Evolutionary conservation across 148 eudicot genomes (phyloP).

Genomic region (Vaccinium corymbosum): DNA sequence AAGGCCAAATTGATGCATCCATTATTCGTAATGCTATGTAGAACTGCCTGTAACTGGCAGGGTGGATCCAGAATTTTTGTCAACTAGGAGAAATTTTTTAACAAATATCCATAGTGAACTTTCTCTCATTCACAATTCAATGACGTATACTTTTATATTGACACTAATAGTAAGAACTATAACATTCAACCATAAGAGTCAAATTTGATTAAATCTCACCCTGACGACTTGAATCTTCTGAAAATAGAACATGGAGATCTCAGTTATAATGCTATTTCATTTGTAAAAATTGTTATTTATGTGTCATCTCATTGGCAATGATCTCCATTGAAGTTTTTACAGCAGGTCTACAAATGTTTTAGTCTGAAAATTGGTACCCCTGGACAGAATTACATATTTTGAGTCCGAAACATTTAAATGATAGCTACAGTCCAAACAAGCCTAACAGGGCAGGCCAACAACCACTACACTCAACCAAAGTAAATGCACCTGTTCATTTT

Average conservation of each 20-base stretch:
- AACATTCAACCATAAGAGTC: not conserved
- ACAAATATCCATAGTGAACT: not conserved
- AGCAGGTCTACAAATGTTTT: too few relatives aligned
- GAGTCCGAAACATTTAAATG: not conserved
- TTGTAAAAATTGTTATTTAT: too few relatives aligned
- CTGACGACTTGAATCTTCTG: too few relatives aligned
- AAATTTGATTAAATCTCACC: too few relatives aligned
- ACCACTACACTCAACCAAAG: not conserved
- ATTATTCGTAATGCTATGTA: not conserved
- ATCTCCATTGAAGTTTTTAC: too few relatives aligned
- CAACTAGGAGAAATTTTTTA: not conserved
- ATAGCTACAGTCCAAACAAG: not conserved
- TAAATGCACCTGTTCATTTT: not conserved
- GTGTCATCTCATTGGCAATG: not conserved
- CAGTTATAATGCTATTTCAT: too few relatives aligned
- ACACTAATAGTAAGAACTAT: not conserved
- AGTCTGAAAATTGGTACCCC: too few relatives aligned
- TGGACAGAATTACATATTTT: too few relatives aligned
- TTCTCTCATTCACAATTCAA: not conserved
- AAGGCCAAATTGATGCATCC: not conserved
- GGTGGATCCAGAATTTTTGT: not conserved
- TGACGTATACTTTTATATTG: not conserved
- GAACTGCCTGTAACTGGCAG: slow-evolving; percentile 4
- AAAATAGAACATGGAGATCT: too few relatives aligned
- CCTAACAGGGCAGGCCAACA: not conserved